Evolutionary conservation across 1,284 basidiomycete species (phyloP), one percentile per base, ranked within the genome.

Genomic region (Leccinum subatratum): DNA sequence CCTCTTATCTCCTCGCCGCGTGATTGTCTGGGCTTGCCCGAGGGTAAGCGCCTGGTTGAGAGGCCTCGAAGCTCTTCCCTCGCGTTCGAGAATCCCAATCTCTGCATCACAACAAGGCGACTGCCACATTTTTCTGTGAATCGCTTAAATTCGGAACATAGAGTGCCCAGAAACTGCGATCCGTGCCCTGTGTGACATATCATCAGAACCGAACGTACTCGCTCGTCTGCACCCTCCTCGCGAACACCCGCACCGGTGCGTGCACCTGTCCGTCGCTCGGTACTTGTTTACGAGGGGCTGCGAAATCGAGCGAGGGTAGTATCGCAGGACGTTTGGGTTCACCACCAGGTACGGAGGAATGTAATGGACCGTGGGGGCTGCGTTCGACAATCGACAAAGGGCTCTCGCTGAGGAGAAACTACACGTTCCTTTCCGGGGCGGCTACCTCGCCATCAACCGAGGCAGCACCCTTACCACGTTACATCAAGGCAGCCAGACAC

Each of bases 241-340:
- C 81, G n/a, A 93, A 80, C 58, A 92, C 66, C 61, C 89, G 79
- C 54, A 87, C 83, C 0, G 90, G 90, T 1, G 92, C 72, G 73
- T 93, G 82, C 5, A 92, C 90, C 74, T 92, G 90, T n/a, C n/a
- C n/a, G n/a, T n/a, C n/a, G n/a, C n/a, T n/a, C n/a, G n/a, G n/a
- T n/a, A n/a, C n/a, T n/a, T n/a, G n/a, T n/a, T n/a, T n/a, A n/a
- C n/a, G n/a, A n/a, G n/a, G n/a, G n/a, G n/a, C n/a, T n/a, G n/a
- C n/a, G n/a, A n/a, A n/a, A n/a, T n/a, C n/a, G n/a, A n/a, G n/a
- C n/a, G n/a, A n/a, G n/a, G n/a, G n/a, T n/a, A n/a, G n/a, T n/a
- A n/a, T n/a, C n/a, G n/a, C n/a, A n/a, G n/a, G n/a, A n/a, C n/a
- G n/a, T n/a, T n/a, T n/a, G n/a, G n/a, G n/a, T n/a, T n/a, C n/a